Evolutionary conservation across 164 flowering plant genomes (phyloP), one percentile per base, ranked within the genome.

Genomic region (Vitis rupestris): DNA sequence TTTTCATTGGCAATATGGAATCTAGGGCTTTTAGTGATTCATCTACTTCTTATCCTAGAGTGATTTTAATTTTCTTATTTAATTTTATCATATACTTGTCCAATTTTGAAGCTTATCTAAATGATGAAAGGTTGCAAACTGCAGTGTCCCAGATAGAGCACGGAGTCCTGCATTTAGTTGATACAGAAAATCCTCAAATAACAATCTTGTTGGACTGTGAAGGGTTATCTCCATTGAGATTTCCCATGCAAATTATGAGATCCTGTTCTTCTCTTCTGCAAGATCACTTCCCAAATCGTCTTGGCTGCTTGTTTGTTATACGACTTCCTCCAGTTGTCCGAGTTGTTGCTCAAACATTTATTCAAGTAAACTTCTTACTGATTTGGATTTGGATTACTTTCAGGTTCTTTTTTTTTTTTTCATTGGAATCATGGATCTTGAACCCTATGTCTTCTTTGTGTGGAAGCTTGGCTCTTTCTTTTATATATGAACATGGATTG

Each of bases 131-230:
- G 3, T 75, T 77, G 59, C 60, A 23, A 37, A 71, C 47, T 84
- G 79, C 86, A 92, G 94, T 93, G 61, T 93, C 98, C 61, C 97
- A 93, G 80, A 78, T 93, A 66, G 97, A 93, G 64, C 76, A 85
- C 64, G 98, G 95, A 13, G 80, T 89, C 51, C 70, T 89, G 77
- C 82, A 86, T 67, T 73, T 91, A 72, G 74, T 86, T 67, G 78
- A 81, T 57, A 56, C 66, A 14, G 82, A 82, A 67, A 88, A 85
- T 76, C 84, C 87, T 44, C 90, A 84, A 68, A 86, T 95, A 67
- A 86, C 88, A 50, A 98, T 95, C 58, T 67, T 92, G 76, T 79
- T 95, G 79, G 99, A 95, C 66, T 95, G 98, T 78, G 86, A 88
- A 75, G 90, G 96, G n/a, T 66, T 91, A 71, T 76, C 98, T 51